phyloP scores from a whole-genome alignment of 75 land plant species.

The Ceratopteris richardii region DNA sequence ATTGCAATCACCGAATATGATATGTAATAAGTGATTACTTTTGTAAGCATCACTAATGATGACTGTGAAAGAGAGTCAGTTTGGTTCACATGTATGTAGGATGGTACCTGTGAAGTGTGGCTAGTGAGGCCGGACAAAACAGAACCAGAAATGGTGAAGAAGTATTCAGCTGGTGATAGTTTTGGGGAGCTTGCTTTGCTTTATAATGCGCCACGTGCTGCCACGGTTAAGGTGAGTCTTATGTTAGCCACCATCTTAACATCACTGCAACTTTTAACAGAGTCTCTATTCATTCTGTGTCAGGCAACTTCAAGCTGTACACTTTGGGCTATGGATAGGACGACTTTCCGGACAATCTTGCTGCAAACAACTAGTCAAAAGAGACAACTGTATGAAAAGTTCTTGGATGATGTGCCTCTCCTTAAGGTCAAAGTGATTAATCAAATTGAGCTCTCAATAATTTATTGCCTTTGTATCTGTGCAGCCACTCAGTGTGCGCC shows the following conservation, averaged over 20 bases:
- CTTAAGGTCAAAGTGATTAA: constrained; percentile 20
- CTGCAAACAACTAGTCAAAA: constrained; percentile 29
- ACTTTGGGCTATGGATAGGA: constrained; percentile 40
- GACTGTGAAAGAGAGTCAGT: no score
- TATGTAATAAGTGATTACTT: neutral
- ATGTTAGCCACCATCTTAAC: neutral
- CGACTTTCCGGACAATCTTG: constrained; percentile 30
- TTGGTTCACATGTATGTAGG: constrained; percentile 15
- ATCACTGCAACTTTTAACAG: constrained; percentile 2
- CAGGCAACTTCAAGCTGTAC: constrained; percentile 35
- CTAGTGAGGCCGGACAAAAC: constrained; percentile 4
- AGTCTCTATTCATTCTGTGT: no score
- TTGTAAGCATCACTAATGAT: neutral
- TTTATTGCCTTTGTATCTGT: no score
- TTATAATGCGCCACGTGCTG: constrained; percentile 41
- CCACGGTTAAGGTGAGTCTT: constrained; percentile 31
- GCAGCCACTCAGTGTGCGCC: no score
- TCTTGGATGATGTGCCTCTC: constrained; percentile 33
- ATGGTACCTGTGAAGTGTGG: constrained; percentile 35
- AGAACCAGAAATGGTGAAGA: constrained; percentile 27
- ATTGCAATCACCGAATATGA: neutral
- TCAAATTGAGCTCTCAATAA: no score
- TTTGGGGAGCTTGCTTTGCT: constrained; percentile 50
- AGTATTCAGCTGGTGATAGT: constrained; percentile 30
- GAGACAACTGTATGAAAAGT: constrained; percentile 33